Evolutionary conservation across 179 eudicot genomes (phyloP).

Genomic region (Spergularia azorica): DNA sequence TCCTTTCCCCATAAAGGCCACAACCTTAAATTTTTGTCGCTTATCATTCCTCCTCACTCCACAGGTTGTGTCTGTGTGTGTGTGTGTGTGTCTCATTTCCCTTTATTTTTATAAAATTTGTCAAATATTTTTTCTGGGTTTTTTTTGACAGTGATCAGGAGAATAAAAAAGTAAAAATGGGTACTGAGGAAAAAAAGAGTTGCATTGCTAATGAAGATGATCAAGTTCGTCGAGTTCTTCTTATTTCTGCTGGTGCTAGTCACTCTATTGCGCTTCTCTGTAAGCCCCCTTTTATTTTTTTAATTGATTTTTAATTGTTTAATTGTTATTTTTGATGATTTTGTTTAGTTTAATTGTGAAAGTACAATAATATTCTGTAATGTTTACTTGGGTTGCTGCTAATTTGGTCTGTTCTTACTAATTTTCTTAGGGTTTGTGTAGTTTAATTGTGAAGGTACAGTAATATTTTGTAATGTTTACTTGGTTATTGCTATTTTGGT

Average conservation of each 20-base stretch:
- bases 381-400: background rate
- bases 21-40: background rate
- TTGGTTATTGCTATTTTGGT: too few species aligned
- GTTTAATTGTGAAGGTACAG: too few species aligned
- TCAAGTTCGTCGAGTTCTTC: constrained; percentile 39
- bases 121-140: background rate
- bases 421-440: constrained; percentile 3
- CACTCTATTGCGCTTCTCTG: constrained; percentile 93
- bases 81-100: background rate
- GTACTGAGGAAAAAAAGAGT: background rate
- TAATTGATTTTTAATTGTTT: background rate
- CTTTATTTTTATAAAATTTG: background rate
- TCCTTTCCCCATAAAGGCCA: background rate
- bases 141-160: constrained; percentile 13
- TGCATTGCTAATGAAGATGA: background rate
- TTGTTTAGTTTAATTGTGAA: background rate
- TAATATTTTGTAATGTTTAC: too few species aligned
- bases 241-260: constrained; percentile 94
- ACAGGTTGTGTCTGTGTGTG: too few species aligned
- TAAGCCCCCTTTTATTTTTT: constrained; percentile 29
- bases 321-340: background rate
- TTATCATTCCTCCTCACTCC: background rate
- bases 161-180: constrained; percentile 8
- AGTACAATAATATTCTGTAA: background rate
- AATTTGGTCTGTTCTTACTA: background rate